Evolutionary conservation across 192 early-diverging fungal species (phyloP).

Genomic region (Coemansia erecta): DNA sequence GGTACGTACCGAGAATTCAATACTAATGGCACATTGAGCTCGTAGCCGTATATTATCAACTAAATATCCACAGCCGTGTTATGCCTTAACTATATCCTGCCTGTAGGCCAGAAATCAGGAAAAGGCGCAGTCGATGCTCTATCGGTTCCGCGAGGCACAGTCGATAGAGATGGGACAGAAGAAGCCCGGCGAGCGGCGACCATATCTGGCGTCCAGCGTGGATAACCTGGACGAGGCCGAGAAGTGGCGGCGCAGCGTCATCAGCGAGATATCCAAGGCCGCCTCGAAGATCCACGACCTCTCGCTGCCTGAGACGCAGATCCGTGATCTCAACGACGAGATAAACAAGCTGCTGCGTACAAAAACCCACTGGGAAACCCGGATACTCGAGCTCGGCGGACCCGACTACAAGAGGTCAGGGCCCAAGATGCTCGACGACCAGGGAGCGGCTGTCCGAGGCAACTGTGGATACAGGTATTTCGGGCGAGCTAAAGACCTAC

Average conservation of each 20-base stretch:
- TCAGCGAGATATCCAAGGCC: conserved; percentile 84
- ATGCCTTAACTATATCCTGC: not conserved
- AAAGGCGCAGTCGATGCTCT: conserved; percentile 98
- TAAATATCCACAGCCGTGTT: not conserved
- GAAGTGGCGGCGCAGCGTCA: conserved; percentile 85
- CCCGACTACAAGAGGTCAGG: conserved; percentile 84
- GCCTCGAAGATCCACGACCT: conserved; percentile 91
- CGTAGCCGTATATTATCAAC: not conserved
- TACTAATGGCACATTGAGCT: not conserved
- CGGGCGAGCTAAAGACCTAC: conserved; percentile 91
- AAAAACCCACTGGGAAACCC: conserved; percentile 88
- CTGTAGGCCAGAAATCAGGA: conserved; percentile 92
- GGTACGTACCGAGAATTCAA: too few species aligned
- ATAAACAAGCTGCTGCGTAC: conserved; percentile 93
- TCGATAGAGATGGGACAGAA: conserved; percentile 72
- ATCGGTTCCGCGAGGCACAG: conserved; percentile 95
- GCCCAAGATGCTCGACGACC: conserved; percentile 75
- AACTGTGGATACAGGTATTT: conserved; percentile 96
- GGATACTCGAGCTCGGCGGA: conserved; percentile 89
- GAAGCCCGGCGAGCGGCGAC: conserved; percentile 67
- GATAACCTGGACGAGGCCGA: conserved; percentile 77
- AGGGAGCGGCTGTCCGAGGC: conserved; percentile 87
- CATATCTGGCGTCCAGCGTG: conserved; percentile 69
- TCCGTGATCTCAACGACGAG: conserved; percentile 93
- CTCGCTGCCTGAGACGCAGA: conserved; percentile 83